phyloP scores from a whole-genome alignment of 495 filamentous ascomycete species.

The Xylona heveae region DNA sequence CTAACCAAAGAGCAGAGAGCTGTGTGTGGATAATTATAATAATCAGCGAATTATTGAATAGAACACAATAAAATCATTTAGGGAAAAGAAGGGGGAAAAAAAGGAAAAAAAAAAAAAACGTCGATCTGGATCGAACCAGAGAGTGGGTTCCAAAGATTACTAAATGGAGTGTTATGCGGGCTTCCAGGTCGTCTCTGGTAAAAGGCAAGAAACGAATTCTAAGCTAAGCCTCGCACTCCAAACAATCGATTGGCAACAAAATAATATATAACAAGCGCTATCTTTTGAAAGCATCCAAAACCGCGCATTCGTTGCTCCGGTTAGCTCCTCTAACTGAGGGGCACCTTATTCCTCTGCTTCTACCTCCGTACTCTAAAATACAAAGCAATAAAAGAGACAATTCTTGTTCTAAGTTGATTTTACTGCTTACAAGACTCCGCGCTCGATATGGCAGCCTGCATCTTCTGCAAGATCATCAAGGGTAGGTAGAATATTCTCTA shows the following conservation, averaged over 20 bases:
- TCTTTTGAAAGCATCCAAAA: too few relatives aligned
- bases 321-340: too few relatives aligned
- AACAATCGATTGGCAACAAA: constrained; percentile 6
- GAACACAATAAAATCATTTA: too few relatives aligned
- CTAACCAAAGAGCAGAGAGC: too few relatives aligned
- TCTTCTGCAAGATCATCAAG: constrained; percentile 98
- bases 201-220: constrained; percentile 51
- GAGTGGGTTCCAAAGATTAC: constrained; percentile 36
- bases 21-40: too few relatives aligned
- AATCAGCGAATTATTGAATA: too few relatives aligned
- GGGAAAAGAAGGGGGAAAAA: neutral
- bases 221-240: constrained; percentile 31
- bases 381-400: constrained; percentile 59
- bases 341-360: too few relatives aligned
- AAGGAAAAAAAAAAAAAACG: constrained; percentile 3
- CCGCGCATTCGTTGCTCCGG: too few relatives aligned
- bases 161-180: constrained; percentile 33
- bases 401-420: constrained; percentile 36
- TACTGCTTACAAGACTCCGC: constrained; percentile 21
- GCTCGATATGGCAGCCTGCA: constrained; percentile 38
- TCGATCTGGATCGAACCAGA: constrained; percentile 5
- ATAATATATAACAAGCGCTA: too few relatives aligned
- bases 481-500: constrained; percentile 24
- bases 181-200: constrained; percentile 44
- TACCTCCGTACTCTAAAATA: too few relatives aligned